phyloP scores from a whole-genome alignment of 306 rosid genomes.

The Dryas alaskensis region DNA sequence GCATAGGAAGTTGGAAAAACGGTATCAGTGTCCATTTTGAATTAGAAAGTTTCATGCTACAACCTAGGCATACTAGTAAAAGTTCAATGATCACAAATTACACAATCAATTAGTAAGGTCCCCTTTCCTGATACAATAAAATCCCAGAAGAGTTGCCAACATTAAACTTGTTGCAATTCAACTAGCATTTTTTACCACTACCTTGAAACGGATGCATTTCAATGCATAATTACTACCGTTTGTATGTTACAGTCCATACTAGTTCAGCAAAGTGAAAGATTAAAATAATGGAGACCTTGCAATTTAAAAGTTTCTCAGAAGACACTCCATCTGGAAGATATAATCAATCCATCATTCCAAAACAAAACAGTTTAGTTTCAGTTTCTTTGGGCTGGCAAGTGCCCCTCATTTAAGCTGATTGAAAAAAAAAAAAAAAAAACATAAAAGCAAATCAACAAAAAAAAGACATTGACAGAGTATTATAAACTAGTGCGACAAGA shows the following conservation, averaged over 20 bases:
- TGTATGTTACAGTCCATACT: neutral
- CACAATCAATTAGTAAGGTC: neutral
- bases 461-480: neutral
- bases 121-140: neutral
- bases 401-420: neutral
- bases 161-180: neutral
- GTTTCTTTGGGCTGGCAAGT: neutral
- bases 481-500: neutral
- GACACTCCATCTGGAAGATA: neutral
- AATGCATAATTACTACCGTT: neutral
- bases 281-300: neutral
- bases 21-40: slow-evolving; percentile 3
- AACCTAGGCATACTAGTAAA: neutral
- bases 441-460: neutral
- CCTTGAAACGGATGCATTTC: neutral
- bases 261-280: neutral
- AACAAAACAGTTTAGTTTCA: neutral
- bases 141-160: neutral
- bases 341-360: neutral
- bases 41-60: neutral
- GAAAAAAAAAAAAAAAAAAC: neutral
- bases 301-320: neutral
- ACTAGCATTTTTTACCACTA: neutral
- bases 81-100: neutral
- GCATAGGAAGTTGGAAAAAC: slow-evolving; percentile 28